Evolutionary conservation across 2,329 filamentous ascomycete species (phyloP).

Genomic region (Lizonia empirigonia): DNA sequence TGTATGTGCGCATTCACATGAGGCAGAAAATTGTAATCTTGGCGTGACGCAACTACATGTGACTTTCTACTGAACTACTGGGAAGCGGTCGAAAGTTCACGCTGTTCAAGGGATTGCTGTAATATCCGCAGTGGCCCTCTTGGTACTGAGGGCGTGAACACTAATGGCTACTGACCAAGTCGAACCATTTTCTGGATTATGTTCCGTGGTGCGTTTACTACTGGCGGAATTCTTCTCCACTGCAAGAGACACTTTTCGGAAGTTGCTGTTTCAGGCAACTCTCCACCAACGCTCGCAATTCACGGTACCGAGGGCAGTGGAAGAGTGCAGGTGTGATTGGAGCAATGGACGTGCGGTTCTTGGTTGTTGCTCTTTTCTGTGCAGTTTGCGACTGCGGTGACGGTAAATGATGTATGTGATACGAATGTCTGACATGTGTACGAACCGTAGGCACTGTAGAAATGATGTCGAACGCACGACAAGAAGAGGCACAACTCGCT

Average conservation of each 20-base stretch:
- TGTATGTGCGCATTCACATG: not conserved
- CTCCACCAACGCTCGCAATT: not conserved
- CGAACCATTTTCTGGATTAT: not conserved
- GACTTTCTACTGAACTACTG: not conserved
- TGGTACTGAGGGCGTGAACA: not conserved
- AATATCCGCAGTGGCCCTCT: not conserved
- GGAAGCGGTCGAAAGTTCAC: not conserved
- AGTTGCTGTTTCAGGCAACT: not conserved
- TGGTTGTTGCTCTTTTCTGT: too few species aligned
- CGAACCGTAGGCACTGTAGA: not conserved
- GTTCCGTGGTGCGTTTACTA: not conserved
- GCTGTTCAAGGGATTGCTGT: not conserved
- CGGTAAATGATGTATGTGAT: not conserved
- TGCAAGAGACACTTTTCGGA: not conserved
- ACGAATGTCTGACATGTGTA: not conserved
- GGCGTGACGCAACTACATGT: not conserved
- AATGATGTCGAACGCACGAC: not conserved
- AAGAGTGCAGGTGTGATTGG: too few species aligned
- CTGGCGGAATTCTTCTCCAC: constrained; percentile 2
- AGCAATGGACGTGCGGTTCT: not conserved
- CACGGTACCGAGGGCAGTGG: too few species aligned
- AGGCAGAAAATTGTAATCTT: not conserved
- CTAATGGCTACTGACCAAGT: not conserved
- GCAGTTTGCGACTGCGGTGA: not conserved
- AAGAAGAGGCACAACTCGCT: not conserved